Conservation (phyloP, 225 moss, liverwort and hornwort species). For the Marchantia paleacea region DNA sequence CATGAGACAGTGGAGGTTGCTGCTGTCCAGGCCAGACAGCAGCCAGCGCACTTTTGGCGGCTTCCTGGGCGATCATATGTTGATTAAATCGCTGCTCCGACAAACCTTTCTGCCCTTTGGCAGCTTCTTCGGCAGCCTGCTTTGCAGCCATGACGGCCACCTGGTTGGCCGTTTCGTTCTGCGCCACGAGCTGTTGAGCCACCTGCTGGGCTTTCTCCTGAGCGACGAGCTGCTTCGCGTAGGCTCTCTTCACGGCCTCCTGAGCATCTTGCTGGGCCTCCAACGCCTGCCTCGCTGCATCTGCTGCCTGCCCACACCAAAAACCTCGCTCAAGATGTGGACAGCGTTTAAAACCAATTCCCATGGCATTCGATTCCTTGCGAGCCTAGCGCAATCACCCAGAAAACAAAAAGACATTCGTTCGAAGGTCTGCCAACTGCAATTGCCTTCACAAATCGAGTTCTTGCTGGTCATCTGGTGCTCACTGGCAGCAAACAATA, state of each 20-base stretch:
- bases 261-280: slow-evolving; percentile 38
- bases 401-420: too few species aligned
- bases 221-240: slow-evolving; percentile 38
- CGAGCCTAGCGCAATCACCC: too few species aligned
- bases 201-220: slow-evolving; percentile 38
- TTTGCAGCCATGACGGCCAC: slow-evolving; percentile 37
- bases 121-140: slow-evolving; percentile 36
- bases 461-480: too few species aligned
- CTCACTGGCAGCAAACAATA: not conserved
- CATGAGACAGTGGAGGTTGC: not conserved
- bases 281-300: slow-evolving; percentile 35
- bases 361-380: too few species aligned
- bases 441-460: too few species aligned
- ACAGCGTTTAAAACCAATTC: too few species aligned
- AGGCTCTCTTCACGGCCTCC: slow-evolving; percentile 32
- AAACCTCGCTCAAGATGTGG: too few species aligned
- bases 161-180: slow-evolving; percentile 33
- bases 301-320: slow-evolving; percentile 32
- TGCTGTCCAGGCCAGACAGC: slow-evolving; percentile 5
- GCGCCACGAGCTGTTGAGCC: slow-evolving; percentile 31
- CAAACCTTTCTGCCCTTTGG: slow-evolving; percentile 29
- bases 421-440: too few species aligned
- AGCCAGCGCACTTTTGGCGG: slow-evolving; percentile 25
- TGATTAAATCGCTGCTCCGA: slow-evolving; percentile 29
- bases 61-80: slow-evolving; percentile 29